Percentiles rank a stretch among this genome's conserved stretches.
These are phyloP conservation scores for Cytidiella melzeri DNA, from an alignment of 768 basidiomycete species.

Conservation along the genomic window DNA sequence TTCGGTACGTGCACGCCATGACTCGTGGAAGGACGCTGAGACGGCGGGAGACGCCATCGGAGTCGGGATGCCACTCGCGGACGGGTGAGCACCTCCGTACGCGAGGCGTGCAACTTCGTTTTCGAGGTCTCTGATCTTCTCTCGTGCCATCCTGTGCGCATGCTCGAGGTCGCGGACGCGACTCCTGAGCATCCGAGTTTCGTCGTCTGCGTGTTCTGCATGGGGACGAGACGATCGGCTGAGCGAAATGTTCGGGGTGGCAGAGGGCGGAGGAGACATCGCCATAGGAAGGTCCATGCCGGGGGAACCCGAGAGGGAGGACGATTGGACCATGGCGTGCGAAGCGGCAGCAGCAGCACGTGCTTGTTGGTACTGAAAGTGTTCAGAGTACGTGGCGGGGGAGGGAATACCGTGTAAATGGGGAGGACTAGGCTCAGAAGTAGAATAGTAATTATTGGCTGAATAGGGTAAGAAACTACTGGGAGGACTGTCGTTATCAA, in stretches of 20 bases:
- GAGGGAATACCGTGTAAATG: conserved; percentile 12
- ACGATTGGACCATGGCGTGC: conserved; percentile 16
- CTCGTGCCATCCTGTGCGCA: conserved; percentile 44
- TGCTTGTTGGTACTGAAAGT: conserved; percentile 13
- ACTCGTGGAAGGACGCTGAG: conserved; percentile 42
- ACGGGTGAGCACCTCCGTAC: conserved; percentile 10
- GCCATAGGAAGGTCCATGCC: conserved; percentile 20
- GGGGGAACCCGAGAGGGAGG: conserved; percentile 21
- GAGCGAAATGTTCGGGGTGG: conserved; percentile 15
- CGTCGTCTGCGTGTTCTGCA: conserved; percentile 35
- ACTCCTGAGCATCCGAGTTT: conserved; percentile 49
- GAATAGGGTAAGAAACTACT: conserved; percentile 10
- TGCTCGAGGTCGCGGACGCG: conserved; percentile 60
- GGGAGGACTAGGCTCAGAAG: conserved; percentile 6
- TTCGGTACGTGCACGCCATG: conserved; percentile 72
- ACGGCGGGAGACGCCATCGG: conserved; percentile 31
- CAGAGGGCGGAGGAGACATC: conserved; percentile 19
- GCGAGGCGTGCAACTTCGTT: conserved; percentile 30
- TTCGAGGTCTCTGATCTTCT: conserved; percentile 44
- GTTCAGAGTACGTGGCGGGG: conserved; percentile 13
- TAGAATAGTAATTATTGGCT: conserved; percentile 8
- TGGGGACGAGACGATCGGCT: conserved; percentile 19
- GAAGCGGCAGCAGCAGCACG: conserved; percentile 3
- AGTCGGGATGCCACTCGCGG: conserved; percentile 24
- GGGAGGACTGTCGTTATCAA: conserved; percentile 11